phyloP scores from a whole-genome alignment of 2,329 filamentous ascomycete genomes.

The Penicillium polonicum region DNA sequence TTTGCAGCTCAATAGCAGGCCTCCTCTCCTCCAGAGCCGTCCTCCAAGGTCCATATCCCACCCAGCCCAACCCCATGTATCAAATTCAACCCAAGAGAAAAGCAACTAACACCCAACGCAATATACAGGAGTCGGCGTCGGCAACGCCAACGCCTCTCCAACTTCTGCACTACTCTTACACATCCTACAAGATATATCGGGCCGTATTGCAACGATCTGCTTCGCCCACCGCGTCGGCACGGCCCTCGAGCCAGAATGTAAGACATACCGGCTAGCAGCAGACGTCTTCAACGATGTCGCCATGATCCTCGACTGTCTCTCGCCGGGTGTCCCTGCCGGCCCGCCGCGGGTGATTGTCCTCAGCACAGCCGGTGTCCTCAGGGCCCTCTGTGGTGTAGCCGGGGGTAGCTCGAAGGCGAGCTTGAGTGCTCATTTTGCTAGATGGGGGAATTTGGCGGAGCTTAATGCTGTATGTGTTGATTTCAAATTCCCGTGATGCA shows the following conservation, averaged over 20 bases:
- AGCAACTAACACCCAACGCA: slow-evolving; percentile 1
- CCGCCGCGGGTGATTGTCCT: slow-evolving; percentile 56
- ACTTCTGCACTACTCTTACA: slow-evolving; percentile 79
- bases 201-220: slow-evolving; percentile 77
- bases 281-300: slow-evolving; percentile 86
- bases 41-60: slow-evolving; percentile 59
- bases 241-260: slow-evolving; percentile 84
- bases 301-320: slow-evolving; percentile 81
- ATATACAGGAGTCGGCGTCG: slow-evolving; percentile 69
- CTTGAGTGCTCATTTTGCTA: slow-evolving; percentile 87
- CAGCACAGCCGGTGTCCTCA: slow-evolving; percentile 60
- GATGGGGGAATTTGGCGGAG: slow-evolving; percentile 82
- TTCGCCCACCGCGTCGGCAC: slow-evolving; percentile 82
- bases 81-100: neutral
- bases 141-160: slow-evolving; percentile 73
- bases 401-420: slow-evolving; percentile 88
- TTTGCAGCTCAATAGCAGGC: slow-evolving; percentile 44
- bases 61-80: neutral
- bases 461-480: slow-evolving; percentile 69
- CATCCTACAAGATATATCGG: slow-evolving; percentile 77
- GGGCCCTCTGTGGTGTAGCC: slow-evolving; percentile 80
- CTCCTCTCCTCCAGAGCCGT: slow-evolving; percentile 79
- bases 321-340: slow-evolving; percentile 66
- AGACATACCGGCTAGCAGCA: slow-evolving; percentile 81
- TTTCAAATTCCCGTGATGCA: neutral